Base-by-base conservation (phyloP, 1,284 basidiomycete species). In the Amylostereum areolatum region DNA sequence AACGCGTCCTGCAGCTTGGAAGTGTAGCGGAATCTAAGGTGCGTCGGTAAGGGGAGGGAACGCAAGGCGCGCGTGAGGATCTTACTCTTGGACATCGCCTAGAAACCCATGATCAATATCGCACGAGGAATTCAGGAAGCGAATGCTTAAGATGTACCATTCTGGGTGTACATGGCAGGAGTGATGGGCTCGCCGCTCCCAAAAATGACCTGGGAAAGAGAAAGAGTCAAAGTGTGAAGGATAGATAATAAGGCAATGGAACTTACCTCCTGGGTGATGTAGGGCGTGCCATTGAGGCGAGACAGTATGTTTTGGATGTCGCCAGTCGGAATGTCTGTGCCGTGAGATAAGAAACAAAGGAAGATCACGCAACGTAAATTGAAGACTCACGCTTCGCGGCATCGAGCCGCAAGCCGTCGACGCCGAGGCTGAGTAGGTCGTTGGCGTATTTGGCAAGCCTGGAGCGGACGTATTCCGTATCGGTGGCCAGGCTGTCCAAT, bases 81-180 rank as follows among this genome's bases (percentile, higher is more conserved):
- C 75, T 49, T 49, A 83, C 81, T 85, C 82, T 66, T 83, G 79
- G 0, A 84, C 82, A 56, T 83, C 80, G 11, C 79, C 77, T 75
- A 18, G 18, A 18, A 18, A 18, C 18, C 18, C 18, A 18, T 18
- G 18, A 18, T 18, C 18, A 18, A 18, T 18, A 18, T 18, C 18
- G 49, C n/a, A 39, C 10, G 27, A 45, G 40, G 33, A 29, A 43
- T 1, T 18, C 41, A 43, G 8, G 27, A 8, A 43, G 1, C 28
- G 18, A n/a, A 28, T 28, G 27, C 5, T 5, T 28, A 30, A 7
- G 6, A 32, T 40, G 37, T 45, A 71, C 80, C 80, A 50, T 75
- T 81, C 4, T 61, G 64, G 4, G 67, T 66, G 60, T 84, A 83
- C 57, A 81, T 72, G 5, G 71, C 69, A 3, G 80, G 79, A 46